Evolutionary conservation across 2,329 filamentous ascomycete genomes (phyloP).

Genomic region (Colletotrichum camelliae): DNA sequence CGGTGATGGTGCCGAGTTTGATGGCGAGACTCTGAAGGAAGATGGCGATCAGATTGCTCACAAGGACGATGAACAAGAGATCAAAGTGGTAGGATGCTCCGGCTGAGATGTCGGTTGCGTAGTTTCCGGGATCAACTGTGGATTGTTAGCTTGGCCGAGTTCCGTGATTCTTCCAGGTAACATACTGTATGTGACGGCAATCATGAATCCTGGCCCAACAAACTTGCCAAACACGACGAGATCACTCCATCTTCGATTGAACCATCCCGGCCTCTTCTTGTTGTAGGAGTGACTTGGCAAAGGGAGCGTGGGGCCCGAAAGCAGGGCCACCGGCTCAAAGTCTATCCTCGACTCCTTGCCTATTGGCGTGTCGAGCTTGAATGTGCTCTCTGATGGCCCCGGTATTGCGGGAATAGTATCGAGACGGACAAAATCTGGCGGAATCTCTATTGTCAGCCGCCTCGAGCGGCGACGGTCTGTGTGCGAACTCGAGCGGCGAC

Average conservation of each 20-base stretch:
- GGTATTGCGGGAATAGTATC: neutral
- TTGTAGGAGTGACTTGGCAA: neutral
- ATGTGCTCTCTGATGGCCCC: neutral
- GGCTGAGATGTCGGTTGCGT: slow-evolving; percentile 72
- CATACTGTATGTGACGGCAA: slow-evolving; percentile 63
- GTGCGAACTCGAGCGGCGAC: neutral
- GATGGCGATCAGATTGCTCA: slow-evolving; percentile 75
- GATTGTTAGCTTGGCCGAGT: neutral
- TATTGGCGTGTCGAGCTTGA: neutral
- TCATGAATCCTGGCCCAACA: slow-evolving; percentile 72
- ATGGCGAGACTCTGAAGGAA: slow-evolving; percentile 73
- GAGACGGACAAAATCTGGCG: slow-evolving; percentile 2
- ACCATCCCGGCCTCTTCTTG: neutral
- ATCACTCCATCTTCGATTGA: neutral
- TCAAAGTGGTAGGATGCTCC: slow-evolving; percentile 70
- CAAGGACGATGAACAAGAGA: slow-evolving; percentile 71
- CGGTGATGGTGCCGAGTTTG: slow-evolving; percentile 73
- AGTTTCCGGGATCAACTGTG: slow-evolving; percentile 68
- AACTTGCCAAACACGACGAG: slow-evolving; percentile 32
- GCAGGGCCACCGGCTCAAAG: neutral
- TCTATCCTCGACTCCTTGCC: neutral
- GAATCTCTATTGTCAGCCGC: slow-evolving; percentile 2
- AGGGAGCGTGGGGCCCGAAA: neutral
- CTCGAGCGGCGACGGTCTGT: neutral
- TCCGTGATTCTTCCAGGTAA: neutral